phyloP scores from a whole-genome alignment of 2,329 filamentous ascomycete genomes.

The Monosporascus ibericus region DNA sequence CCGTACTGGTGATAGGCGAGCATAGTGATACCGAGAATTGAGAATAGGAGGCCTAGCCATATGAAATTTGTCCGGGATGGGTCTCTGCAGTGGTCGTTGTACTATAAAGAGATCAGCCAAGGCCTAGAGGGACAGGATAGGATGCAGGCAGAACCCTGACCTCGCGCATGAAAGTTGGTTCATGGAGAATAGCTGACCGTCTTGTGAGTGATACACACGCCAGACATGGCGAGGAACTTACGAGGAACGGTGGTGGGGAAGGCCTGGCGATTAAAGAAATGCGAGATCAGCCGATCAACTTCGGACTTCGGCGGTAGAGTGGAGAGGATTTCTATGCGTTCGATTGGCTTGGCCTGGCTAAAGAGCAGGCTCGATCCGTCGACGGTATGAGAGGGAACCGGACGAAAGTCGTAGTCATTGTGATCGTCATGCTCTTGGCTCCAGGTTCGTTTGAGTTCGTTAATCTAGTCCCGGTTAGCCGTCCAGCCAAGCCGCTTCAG shows the following conservation, averaged over 20 bases:
- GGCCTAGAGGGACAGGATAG: too few relatives aligned
- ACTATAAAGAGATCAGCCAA: slow-evolving; percentile 24
- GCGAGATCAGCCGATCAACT: slow-evolving; percentile 16
- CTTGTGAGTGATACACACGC: slow-evolving; percentile 4
- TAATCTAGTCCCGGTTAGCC: slow-evolving; percentile 14
- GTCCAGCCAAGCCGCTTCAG: too few relatives aligned
- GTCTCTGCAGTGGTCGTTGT: slow-evolving; percentile 43
- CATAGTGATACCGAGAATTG: slow-evolving; percentile 47
- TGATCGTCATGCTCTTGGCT: slow-evolving; percentile 12
- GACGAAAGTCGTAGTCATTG: slow-evolving; percentile 19
- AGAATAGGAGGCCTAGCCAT: slow-evolving; percentile 46
- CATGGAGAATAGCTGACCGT: slow-evolving; percentile 29
- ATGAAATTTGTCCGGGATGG: slow-evolving; percentile 41
- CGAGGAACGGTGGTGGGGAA: slow-evolving; percentile 19
- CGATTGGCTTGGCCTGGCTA: slow-evolving; percentile 16
- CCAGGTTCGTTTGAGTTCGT: slow-evolving; percentile 17
- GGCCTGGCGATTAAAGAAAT: slow-evolving; percentile 20
- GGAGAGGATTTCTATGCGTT: slow-evolving; percentile 19
- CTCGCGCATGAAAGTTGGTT: slow-evolving; percentile 42
- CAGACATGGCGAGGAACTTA: slow-evolving; percentile 15
- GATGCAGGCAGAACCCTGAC: slow-evolving; percentile 4
- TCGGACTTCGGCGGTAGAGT: slow-evolving; percentile 19
- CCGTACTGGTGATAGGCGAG: slow-evolving; percentile 48
- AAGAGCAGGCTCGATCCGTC: slow-evolving; percentile 21
- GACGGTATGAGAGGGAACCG: slow-evolving; percentile 13